Evolutionary conservation across 1,139 yeast genomes (phyloP).

Genomic region (Fermentozyma sake): DNA sequence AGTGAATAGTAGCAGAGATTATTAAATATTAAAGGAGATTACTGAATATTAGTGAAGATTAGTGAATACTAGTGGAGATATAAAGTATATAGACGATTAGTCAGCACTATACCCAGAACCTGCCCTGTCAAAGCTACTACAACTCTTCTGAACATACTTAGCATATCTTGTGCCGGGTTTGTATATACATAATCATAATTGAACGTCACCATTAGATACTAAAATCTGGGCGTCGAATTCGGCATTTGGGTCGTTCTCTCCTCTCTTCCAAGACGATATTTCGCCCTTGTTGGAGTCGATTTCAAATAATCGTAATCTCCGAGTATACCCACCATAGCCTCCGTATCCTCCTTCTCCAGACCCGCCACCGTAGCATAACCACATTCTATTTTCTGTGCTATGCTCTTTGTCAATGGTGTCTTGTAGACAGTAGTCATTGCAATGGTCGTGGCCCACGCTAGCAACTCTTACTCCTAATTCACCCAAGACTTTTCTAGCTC

Average conservation of each 20-base stretch:
- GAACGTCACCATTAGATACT: slow-evolving; percentile 46
- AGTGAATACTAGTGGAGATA: too few species aligned
- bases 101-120: too few species aligned
- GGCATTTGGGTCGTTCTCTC: slow-evolving; percentile 48
- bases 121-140: too few species aligned
- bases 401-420: slow-evolving; percentile 28
- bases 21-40: too few species aligned
- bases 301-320: slow-evolving; percentile 72
- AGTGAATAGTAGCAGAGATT: too few species aligned
- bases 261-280: slow-evolving; percentile 72
- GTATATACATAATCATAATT: too few species aligned
- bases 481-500: slow-evolving; percentile 54
- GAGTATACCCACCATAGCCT: slow-evolving; percentile 79
- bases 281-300: slow-evolving; percentile 49
- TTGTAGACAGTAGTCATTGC: slow-evolving; percentile 79
- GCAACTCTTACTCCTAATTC: slow-evolving; percentile 66
- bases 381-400: slow-evolving; percentile 40
- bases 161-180: too few species aligned
- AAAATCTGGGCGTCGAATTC: slow-evolving; percentile 56
- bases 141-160: too few species aligned
- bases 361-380: slow-evolving; percentile 95
- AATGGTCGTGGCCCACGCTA: slow-evolving; percentile 91
- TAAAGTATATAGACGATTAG: too few species aligned
- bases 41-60: too few species aligned
- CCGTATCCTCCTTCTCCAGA: slow-evolving; percentile 94